A percentile compares a stretch with the other conserved stretches of the same genome.
These are phyloP conservation scores for Lotmaria passim DNA, from an alignment of 208 protist species.

Conservation along the genomic window DNA sequence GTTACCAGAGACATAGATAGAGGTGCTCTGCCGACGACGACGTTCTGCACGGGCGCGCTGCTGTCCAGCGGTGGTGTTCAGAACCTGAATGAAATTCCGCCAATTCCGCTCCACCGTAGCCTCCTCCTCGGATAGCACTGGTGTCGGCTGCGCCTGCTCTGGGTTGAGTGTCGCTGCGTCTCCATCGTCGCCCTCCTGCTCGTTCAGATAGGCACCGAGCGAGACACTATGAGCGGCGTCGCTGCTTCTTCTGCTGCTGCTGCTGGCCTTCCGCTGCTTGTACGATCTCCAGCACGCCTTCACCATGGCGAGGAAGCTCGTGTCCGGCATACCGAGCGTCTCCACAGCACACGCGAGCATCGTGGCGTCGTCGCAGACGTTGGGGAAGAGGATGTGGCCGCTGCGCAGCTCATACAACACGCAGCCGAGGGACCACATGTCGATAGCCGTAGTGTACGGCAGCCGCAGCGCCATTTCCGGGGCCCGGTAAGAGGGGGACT, in stretches of 20 bases:
- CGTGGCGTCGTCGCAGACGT: constrained; percentile 39
- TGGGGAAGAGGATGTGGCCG: constrained; percentile 55
- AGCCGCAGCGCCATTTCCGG: constrained; percentile 92
- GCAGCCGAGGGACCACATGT: constrained; percentile 78
- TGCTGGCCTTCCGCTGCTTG: constrained; percentile 24
- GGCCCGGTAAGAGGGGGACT: constrained; percentile 96
- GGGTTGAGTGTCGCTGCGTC: background rate
- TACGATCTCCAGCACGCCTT: constrained; percentile 49
- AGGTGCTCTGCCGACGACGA: constrained; percentile 1
- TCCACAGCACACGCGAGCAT: constrained; percentile 41
- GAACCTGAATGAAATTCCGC: constrained; percentile 27
- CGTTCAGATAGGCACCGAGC: background rate
- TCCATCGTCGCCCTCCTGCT: background rate
- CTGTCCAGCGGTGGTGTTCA: constrained; percentile 27
- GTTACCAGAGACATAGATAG: background rate
- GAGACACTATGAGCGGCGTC: background rate
- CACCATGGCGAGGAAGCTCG: constrained; percentile 46
- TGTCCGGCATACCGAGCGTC: constrained; percentile 55
- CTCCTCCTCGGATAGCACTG: constrained; percentile 13
- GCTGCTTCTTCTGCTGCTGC: background rate
- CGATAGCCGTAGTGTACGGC: constrained; percentile 63
- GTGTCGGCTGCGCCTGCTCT: background rate
- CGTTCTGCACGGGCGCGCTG: constrained; percentile 18
- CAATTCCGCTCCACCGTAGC: constrained; percentile 29
- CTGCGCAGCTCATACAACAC: constrained; percentile 59